phyloP scores from a whole-genome alignment of 176 grass and related monocot genomes.

The Aegilops tauschii region DNA sequence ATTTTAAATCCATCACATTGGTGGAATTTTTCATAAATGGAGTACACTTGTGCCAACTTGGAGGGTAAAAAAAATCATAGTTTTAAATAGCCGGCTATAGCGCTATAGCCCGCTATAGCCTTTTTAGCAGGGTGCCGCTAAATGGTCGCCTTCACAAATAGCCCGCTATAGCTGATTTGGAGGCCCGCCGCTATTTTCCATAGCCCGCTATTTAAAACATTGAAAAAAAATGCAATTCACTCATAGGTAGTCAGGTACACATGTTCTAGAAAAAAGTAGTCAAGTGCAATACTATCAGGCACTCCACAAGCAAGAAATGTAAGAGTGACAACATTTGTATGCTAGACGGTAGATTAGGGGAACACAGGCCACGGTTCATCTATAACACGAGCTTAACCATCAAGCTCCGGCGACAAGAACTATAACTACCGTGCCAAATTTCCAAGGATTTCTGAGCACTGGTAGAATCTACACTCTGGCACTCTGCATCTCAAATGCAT shows the following conservation, averaged over 20 bases:
- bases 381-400: neutral
- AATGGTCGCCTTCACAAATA: too few relatives aligned
- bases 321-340: neutral
- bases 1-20: too few relatives aligned
- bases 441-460: neutral
- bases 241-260: neutral
- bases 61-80: too few relatives aligned
- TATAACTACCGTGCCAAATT: neutral
- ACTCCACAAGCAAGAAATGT: neutral
- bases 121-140: too few relatives aligned
- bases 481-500: neutral
- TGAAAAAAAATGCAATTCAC: neutral
- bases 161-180: too few relatives aligned
- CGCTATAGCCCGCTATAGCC: too few relatives aligned
- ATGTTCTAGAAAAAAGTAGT: too few relatives aligned
- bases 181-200: too few relatives aligned
- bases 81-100: too few relatives aligned
- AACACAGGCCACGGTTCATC: neutral
- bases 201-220: too few relatives aligned
- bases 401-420: neutral
- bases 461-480: neutral
- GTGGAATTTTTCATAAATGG: too few relatives aligned
- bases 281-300: neutral
- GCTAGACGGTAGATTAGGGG: neutral
- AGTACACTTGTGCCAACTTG: too few relatives aligned